Conservation (phyloP, 768 basidiomycete genomes). For the Baorangia bicolor region DNA sequence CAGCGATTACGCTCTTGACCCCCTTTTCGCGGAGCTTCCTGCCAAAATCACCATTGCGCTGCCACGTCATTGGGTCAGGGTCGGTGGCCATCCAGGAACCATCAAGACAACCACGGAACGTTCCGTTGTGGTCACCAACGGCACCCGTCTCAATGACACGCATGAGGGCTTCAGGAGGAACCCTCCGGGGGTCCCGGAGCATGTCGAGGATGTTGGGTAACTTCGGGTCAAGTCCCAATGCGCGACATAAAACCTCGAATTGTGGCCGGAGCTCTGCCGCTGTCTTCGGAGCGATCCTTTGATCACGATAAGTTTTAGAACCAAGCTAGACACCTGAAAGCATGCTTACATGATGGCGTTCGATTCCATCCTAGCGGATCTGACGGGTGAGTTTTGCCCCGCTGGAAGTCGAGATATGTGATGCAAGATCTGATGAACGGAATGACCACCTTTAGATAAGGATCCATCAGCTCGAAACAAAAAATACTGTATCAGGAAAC, state of each 20-base stretch:
- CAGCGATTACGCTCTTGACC: constrained; percentile 58
- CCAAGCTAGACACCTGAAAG: background rate
- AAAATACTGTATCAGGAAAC: background rate
- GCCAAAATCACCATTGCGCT: constrained; percentile 59
- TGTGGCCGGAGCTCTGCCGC: constrained; percentile 57
- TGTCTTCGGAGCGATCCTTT: constrained; percentile 56
- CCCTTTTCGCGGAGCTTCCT: constrained; percentile 53
- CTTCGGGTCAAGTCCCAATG: constrained; percentile 53
- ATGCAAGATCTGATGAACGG: constrained; percentile 72
- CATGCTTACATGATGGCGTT: constrained; percentile 65
- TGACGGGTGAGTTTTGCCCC: constrained; percentile 58
- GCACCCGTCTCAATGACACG: constrained; percentile 55
- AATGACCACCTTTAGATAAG: constrained; percentile 54
- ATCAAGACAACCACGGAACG: constrained; percentile 66
- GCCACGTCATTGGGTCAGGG: constrained; percentile 68
- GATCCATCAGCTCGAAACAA: background rate
- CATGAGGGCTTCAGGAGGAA: constrained; percentile 51
- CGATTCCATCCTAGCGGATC: constrained; percentile 65
- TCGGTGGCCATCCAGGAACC: constrained; percentile 52
- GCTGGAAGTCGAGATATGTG: constrained; percentile 60
- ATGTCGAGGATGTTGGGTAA: constrained; percentile 45
- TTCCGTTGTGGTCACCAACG: constrained; percentile 53
- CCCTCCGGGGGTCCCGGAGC: constrained; percentile 47
- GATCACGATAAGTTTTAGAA: background rate
- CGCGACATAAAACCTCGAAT: constrained; percentile 58